phyloP scores from a whole-genome alignment of 1,284 basidiomycete species.

The Heliocybe sulcata region DNA sequence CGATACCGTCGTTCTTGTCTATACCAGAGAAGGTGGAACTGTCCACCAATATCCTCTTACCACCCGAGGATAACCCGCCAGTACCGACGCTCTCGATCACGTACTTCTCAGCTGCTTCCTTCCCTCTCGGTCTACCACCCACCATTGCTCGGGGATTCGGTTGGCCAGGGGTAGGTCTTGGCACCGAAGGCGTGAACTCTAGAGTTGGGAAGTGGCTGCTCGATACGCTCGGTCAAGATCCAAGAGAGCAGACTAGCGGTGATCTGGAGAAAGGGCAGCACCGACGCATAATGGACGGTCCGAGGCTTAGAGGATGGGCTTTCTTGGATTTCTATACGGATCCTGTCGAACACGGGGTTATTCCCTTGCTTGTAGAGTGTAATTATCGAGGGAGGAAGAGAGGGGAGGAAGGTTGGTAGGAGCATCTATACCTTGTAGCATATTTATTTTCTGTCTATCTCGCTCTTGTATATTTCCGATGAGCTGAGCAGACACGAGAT shows the following conservation, averaged over 20 bases:
- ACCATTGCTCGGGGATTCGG: slow-evolving; percentile 75
- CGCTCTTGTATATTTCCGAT: no score
- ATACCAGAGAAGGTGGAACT: slow-evolving; percentile 73
- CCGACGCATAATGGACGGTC: slow-evolving; percentile 15
- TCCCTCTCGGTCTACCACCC: slow-evolving; percentile 73
- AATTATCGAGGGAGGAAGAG: slow-evolving; percentile 51
- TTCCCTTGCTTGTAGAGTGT: slow-evolving; percentile 68
- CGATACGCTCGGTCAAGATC: slow-evolving; percentile 28
- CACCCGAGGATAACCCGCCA: slow-evolving; percentile 27
- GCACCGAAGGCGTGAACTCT: slow-evolving; percentile 79
- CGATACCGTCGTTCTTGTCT: slow-evolving; percentile 64
- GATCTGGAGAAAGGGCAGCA: slow-evolving; percentile 1
- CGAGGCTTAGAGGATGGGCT: slow-evolving; percentile 59
- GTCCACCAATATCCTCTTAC: slow-evolving; percentile 45
- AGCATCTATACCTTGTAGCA: background rate
- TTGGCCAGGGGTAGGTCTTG: slow-evolving; percentile 65
- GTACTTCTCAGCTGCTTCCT: slow-evolving; percentile 75
- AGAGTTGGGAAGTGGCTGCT: slow-evolving; percentile 68
- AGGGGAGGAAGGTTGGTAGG: slow-evolving; percentile 40
- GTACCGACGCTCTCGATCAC: slow-evolving; percentile 55
- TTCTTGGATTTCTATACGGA: slow-evolving; percentile 65
- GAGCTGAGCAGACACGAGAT: no score
- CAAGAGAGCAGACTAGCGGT: background rate
- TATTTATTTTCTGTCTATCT: no score
- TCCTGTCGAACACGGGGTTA: slow-evolving; percentile 40